Evolutionary conservation across 345 rosid genomes (phyloP).

Genomic region (Erodium maritimum): DNA sequence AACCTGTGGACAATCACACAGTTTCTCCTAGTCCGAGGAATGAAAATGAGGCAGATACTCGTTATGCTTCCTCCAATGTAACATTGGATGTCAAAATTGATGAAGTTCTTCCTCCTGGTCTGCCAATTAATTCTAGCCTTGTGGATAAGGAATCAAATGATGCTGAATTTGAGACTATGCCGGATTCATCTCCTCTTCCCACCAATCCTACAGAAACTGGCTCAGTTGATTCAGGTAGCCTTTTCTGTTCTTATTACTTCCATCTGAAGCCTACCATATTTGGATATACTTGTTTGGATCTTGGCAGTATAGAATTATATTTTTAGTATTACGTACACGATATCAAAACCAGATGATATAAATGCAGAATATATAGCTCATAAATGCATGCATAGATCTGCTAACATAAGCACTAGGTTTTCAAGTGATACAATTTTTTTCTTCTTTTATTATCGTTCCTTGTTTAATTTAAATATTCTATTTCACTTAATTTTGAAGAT

Average conservation of each 20-base stretch:
- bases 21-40: neutral
- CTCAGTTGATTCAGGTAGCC: slow-evolving; percentile 41
- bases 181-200: slow-evolving; percentile 6
- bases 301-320: too few species aligned
- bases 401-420: too few species aligned
- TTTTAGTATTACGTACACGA: too few species aligned
- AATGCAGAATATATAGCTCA: too few species aligned
- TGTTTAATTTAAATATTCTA: too few species aligned
- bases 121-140: slow-evolving; percentile 2
- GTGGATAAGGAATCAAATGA: neutral
- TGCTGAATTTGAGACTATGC: slow-evolving; percentile 13
- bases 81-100: slow-evolving; percentile 4
- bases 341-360: too few species aligned
- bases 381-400: too few species aligned
- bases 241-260: neutral
- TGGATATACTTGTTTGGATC: neutral
- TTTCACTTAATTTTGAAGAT: too few species aligned
- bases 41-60: neutral
- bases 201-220: slow-evolving; percentile 13
- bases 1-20: neutral
- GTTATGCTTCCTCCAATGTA: slow-evolving; percentile 3
- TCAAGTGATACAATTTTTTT: too few species aligned
- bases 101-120: neutral
- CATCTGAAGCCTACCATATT: neutral
- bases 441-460: too few species aligned